Conservation (phyloP, 139 green algal species). For the Astrephomene gubernaculifera region DNA sequence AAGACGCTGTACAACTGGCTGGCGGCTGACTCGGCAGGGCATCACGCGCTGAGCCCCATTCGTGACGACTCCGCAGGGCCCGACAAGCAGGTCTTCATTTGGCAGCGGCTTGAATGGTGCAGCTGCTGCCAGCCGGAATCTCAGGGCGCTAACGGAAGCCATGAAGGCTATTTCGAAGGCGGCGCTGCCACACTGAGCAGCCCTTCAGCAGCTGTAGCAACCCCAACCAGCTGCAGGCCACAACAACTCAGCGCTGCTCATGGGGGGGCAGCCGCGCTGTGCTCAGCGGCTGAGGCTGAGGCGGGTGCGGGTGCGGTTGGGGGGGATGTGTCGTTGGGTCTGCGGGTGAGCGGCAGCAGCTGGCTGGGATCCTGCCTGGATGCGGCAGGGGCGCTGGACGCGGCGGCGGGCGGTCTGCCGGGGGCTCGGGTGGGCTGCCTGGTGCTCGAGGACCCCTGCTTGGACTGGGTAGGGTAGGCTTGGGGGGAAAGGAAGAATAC, state of each 20-base stretch:
- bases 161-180: too few species aligned
- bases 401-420: neutral
- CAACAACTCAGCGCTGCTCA: too few species aligned
- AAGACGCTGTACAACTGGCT: constrained; percentile 41
- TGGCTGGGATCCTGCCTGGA: constrained; percentile 26
- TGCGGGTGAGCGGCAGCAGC: constrained; percentile 32
- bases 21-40: neutral
- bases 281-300: too few species aligned
- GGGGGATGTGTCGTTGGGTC: neutral
- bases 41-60: neutral
- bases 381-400: neutral
- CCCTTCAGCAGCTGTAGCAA: too few species aligned
- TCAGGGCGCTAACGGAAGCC: too few species aligned
- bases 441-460: neutral
- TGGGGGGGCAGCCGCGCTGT: too few species aligned
- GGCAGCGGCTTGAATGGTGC: constrained; percentile 15
- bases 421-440: neutral
- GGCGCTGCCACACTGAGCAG: too few species aligned
- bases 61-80: neutral
- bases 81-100: constrained; percentile 12
- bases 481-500: too few species aligned
- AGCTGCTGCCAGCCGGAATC: too few species aligned
- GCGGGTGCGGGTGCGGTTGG: too few species aligned
- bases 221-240: too few species aligned
- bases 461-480: too few species aligned